Evolutionary conservation across 768 basidiomycete genomes (phyloP), one percentile per base, ranked within the genome.

Genomic region (Pisolithus orientalis): DNA sequence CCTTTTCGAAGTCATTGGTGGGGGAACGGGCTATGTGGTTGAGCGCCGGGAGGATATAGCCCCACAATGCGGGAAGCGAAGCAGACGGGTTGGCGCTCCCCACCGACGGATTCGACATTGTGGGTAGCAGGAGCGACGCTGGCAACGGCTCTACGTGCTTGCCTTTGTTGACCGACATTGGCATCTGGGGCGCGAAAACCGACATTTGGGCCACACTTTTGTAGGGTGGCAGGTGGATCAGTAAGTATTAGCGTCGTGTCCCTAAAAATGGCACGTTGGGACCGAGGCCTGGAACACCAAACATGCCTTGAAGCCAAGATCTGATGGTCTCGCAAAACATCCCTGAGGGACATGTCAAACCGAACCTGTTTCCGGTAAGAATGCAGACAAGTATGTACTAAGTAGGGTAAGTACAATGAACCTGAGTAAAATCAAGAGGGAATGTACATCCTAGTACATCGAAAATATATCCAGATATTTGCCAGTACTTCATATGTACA

Each of bases 11-110:
- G 56, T 76, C 72, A 62, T 84, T 82, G 29, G 80, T 78, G 28
- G 85, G 77, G n/a, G 79, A 79, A 57, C 83, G 83, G 53, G 89
- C 72, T 63, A 89, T 87, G 64, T 89, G 85, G 62, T 88, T 82
- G 38, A 89, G 70, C 25, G 87, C 87, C 31, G 88, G 87, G 47
- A 82, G 73, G 29, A 89, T 68, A 67, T 88, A 89, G 9, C 80
- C 79, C 87, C 87, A 89, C 49, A 90, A 75, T 2, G 85, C 73
- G 48, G 82, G 76, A 28, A 88, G 72, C 0, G 87, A 87, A 11
- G 84, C 83, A 13, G 87, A 75, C 40, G 87, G 88, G 65, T 88
- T 85, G 28, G 85, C 80, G 60, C 84, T 85, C 28, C 82, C 80
- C 11, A 79, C 76, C 37, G 82, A 74, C 53, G 76, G 77, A 62